These are phyloP conservation scores for Dryas integrifolia DNA, from an alignment of 331 rosid genomes.

Conservation along the genomic window DNA sequence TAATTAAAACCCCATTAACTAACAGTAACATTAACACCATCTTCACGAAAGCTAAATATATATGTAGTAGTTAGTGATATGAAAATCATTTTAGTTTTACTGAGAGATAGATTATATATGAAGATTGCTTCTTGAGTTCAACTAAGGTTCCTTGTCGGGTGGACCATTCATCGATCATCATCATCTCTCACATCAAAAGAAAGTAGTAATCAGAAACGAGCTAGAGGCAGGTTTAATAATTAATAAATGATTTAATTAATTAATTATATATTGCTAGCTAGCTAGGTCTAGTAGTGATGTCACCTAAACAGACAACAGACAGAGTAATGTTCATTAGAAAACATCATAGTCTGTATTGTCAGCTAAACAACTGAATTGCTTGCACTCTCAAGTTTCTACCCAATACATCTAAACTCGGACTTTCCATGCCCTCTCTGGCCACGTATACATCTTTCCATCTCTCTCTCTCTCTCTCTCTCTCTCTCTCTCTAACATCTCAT, in stretches of 20 bases:
- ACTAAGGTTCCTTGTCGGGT: slow-evolving; percentile 51
- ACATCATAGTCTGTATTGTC: slow-evolving; percentile 35
- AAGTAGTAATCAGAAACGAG: slow-evolving; percentile 3
- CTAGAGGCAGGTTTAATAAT: too few relatives aligned
- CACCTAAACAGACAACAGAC: slow-evolving; percentile 34
- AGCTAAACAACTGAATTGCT: slow-evolving; percentile 74
- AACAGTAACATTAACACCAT: background rate
- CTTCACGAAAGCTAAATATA: slow-evolving; percentile 21
- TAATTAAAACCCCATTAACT: background rate
- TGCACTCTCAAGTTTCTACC: slow-evolving; percentile 66
- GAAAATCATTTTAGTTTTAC: background rate
- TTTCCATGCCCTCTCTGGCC: slow-evolving; percentile 43
- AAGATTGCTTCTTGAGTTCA: slow-evolving; percentile 53
- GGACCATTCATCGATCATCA: slow-evolving; percentile 36
- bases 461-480: slow-evolving; percentile 10
- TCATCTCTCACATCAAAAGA: slow-evolving; percentile 24
- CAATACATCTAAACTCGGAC: slow-evolving; percentile 63
- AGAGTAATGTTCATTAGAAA: slow-evolving; percentile 27
- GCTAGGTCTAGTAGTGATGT: slow-evolving; percentile 38
- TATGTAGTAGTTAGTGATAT: background rate
- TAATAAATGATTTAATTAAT: background rate
- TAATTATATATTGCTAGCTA: background rate
- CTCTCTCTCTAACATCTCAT: background rate
- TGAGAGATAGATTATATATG: background rate
- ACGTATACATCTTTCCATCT: slow-evolving; percentile 28